Base-by-base conservation (phyloP, 179 eudicot genomes). In the Heliamphora pulchella region DNA sequence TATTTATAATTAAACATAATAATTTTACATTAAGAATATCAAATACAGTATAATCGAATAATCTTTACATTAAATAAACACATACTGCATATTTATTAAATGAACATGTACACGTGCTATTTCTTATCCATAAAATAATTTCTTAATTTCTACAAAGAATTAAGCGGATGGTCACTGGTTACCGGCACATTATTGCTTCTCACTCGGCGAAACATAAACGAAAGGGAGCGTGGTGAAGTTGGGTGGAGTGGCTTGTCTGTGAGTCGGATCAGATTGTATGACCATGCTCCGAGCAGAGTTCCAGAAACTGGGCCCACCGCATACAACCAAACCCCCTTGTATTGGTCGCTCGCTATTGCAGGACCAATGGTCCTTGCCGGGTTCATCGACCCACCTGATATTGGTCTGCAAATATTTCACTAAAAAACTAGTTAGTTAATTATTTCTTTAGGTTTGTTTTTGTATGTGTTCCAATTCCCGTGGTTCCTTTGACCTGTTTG, bases 351-450 rank as follows among this genome's bases (percentile, higher is more conserved):
- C 0, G 97, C 94, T 74, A 92, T 9, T 15, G 94, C 94, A 31
- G 97, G 97, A 0, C 97, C 97, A 41, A 89, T 44, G 1, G 91
- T 84, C 74, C 92, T 85, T 63, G 92, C 93, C 3, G 94, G 97
- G 86, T 92, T 91, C 97, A 92, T 92, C 8, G 94, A 92, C 54
- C 97, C 97, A 2, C 94, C 97, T 54, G 97, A 92, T 80, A 92
- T 67, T 44, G 97, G 94, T 70, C 94, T 92, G 91, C n/a, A n/a
- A 15, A 81, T 13, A 7, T n/a, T 1, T 50, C 44, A 58, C 58
- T 39, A 5, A 9, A 6, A 17, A 62, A 39, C 62, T 62, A 71
- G 72, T 62, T 41, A 55, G 48, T 31, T 9, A 3, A 44, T 15
- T n/a, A n/a, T n/a, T n/a, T n/a, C n/a, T n/a, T n/a, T n/a, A n/a